Percentiles rank a stretch among this genome's conserved stretches.
Evolutionary conservation across 2,329 filamentous ascomycete genomes (phyloP).

Genomic region (Aspergillus floridensis): DNA sequence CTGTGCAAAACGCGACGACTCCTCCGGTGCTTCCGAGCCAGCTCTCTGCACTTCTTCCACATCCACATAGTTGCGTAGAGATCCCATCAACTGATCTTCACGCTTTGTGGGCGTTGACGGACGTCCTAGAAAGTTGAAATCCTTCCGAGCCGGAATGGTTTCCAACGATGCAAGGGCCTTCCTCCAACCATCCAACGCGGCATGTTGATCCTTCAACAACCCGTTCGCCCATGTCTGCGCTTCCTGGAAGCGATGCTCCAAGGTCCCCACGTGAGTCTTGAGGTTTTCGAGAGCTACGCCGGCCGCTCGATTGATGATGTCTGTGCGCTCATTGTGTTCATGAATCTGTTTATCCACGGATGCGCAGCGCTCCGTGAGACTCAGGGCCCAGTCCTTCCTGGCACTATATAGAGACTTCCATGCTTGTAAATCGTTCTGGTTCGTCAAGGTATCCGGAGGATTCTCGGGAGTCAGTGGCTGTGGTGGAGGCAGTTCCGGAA

Average conservation of each 20-base stretch:
- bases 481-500: slow-evolving; percentile 53
- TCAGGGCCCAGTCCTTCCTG: slow-evolving; percentile 74
- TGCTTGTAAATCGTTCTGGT: slow-evolving; percentile 76
- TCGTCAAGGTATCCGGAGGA: slow-evolving; percentile 75
- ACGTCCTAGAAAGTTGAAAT: slow-evolving; percentile 42
- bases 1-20: slow-evolving; percentile 58
- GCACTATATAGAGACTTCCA: slow-evolving; percentile 86
- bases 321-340: slow-evolving; percentile 48
- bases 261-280: slow-evolving; percentile 46
- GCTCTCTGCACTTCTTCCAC: slow-evolving; percentile 69
- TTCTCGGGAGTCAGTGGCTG: slow-evolving; percentile 59
- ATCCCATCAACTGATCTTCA: slow-evolving; percentile 51
- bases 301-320: slow-evolving; percentile 69
- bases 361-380: slow-evolving; percentile 66
- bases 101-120: slow-evolving; percentile 42
- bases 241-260: slow-evolving; percentile 47
- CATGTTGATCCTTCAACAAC: slow-evolving; percentile 44
- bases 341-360: slow-evolving; percentile 61
- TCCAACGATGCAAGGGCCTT: slow-evolving; percentile 37
- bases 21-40: slow-evolving; percentile 60
- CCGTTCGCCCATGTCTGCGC: slow-evolving; percentile 47
- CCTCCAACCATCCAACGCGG: slow-evolving; percentile 46
- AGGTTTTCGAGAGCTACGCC: slow-evolving; percentile 80
- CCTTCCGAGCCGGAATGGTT: slow-evolving; percentile 43
- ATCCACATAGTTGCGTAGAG: slow-evolving; percentile 74